Conservation (phyloP, 352 stramenopile genomes). For the Phytopythium mirpurense region DNA sequence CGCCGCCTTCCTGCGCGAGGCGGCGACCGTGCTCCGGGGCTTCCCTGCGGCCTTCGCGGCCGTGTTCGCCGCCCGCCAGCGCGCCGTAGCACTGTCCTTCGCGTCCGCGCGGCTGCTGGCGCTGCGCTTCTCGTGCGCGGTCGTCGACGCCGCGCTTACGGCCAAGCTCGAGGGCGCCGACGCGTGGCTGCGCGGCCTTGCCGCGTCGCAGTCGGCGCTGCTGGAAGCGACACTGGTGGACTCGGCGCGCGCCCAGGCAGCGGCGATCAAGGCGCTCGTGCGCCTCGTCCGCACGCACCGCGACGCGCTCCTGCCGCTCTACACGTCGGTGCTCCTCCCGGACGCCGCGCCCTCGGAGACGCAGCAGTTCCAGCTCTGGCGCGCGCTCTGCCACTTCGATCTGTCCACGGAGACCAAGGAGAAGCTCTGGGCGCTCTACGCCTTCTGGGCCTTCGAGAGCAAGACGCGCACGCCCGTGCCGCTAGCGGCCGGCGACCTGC, state of each 20-base stretch:
- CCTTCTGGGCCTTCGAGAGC: conserved; percentile 74
- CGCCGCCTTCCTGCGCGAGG: conserved; percentile 37
- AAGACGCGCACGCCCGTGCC: conserved; percentile 45
- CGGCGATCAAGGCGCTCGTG: conserved; percentile 36
- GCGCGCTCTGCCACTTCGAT: conserved; percentile 30
- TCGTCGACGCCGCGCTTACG: conserved; percentile 33
- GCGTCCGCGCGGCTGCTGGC: conserved; percentile 41
- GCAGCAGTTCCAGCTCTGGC: conserved; percentile 62
- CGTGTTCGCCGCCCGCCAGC: conserved; percentile 33
- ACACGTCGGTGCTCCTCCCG: conserved; percentile 23
- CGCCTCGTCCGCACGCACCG: conserved; percentile 41
- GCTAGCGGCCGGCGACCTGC: conserved; percentile 31
- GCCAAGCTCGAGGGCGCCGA: conserved; percentile 8
- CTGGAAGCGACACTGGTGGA: conserved; percentile 57
- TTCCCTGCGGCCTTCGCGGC: conserved; percentile 48
- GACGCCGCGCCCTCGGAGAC: conserved; percentile 17
- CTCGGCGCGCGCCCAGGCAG: conserved; percentile 30
- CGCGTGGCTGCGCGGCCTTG: conserved; percentile 43
- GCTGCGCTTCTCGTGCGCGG: conserved; percentile 47
- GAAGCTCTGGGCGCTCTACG: conserved; percentile 49
- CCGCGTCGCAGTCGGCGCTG: conserved; percentile 38
- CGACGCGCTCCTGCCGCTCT: conserved; percentile 30
- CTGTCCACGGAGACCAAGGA: conserved; percentile 31
- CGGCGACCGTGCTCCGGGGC: conserved; percentile 21
- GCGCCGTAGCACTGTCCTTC: conserved; percentile 48